phyloP scores from a whole-genome alignment of 169 alveolate species.

The Cytauxzoon felis region DNA sequence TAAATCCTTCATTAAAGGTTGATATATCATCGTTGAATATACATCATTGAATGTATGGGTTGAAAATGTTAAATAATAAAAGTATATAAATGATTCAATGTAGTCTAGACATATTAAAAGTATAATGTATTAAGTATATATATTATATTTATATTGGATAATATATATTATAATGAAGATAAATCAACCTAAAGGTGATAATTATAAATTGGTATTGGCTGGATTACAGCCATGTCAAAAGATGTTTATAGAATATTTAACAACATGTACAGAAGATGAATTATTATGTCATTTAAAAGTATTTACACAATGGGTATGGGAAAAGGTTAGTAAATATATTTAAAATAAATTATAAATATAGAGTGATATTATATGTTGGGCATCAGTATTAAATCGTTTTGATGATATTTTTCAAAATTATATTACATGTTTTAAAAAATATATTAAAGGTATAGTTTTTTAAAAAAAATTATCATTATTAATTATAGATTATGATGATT shows the following conservation, averaged over 20 bases:
- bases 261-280: slow-evolving; percentile 58
- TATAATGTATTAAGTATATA: too few relatives aligned
- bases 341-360: neutral
- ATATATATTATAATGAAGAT: slow-evolving; percentile 62
- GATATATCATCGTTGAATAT: too few relatives aligned
- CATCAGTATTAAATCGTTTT: slow-evolving; percentile 74
- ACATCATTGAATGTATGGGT: too few relatives aligned
- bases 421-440: slow-evolving; percentile 39
- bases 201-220: slow-evolving; percentile 67
- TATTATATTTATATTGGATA: too few relatives aligned
- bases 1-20: too few relatives aligned
- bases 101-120: too few relatives aligned
- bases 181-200: slow-evolving; percentile 75
- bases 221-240: slow-evolving; percentile 69
- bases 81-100: too few relatives aligned
- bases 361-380: slow-evolving; percentile 76
- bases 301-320: slow-evolving; percentile 80
- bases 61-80: too few relatives aligned
- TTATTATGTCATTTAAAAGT: slow-evolving; percentile 62
- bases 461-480: slow-evolving; percentile 2
- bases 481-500: slow-evolving; percentile 4
- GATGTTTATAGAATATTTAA: slow-evolving; percentile 61
- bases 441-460: slow-evolving; percentile 22
- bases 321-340: slow-evolving; percentile 25
- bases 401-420: slow-evolving; percentile 67